Evolutionary conservation across 139 green algal genomes (phyloP), one percentile per base, ranked within the genome.

Genomic region (Edaphochlamys debaryana): DNA sequence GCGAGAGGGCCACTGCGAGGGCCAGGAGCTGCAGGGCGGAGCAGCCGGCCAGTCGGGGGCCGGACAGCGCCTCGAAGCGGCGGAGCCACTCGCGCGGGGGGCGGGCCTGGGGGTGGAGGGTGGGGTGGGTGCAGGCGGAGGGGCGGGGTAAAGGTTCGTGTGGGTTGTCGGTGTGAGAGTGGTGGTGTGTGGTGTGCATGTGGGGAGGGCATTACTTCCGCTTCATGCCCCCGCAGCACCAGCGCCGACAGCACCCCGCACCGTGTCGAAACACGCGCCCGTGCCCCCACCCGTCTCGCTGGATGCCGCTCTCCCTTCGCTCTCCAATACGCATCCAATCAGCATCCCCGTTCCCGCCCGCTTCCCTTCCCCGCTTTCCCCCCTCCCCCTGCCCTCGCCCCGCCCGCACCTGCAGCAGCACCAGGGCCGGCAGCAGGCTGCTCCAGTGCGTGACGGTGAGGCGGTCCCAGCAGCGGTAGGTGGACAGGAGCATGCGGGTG

Each of bases 341-440:
- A n/a, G n/a, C n/a, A n/a, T n/a, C n/a, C n/a, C n/a, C n/a, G n/a
- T n/a, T n/a, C n/a, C n/a, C n/a, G n/a, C n/a, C n/a, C 70, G 27
- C n/a, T 30, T 1, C 69, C 29, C 29, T 29, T 29, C 69, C 41
- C 41, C 1, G 29, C 42, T 20, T 32, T 36, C 20, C 69, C 69
- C n/a, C 45, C 54, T 0, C 3, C 54, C 54, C 72, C 17, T 20
- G 25, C 1, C 7, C 40, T 54, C 11, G 11, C n/a, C n/a, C 32
- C 34, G 3, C 32, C 1, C 62, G 11, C 42, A 83, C 77, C 64
- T 67, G 7, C 9, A 83, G 63, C 45, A 83, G 77, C 77, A 83
- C 77, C 64, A 83, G 63, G n/a, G 63, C 77, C 63, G 64, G 63
- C 77, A 83, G 77, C 77, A 83, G n/a, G 36, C 63, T 74, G 63